Percentiles rank a stretch among this genome's conserved stretches.
phyloP scores from a whole-genome alignment of 495 filamentous ascomycete genomes.

The Tuber indicum region DNA sequence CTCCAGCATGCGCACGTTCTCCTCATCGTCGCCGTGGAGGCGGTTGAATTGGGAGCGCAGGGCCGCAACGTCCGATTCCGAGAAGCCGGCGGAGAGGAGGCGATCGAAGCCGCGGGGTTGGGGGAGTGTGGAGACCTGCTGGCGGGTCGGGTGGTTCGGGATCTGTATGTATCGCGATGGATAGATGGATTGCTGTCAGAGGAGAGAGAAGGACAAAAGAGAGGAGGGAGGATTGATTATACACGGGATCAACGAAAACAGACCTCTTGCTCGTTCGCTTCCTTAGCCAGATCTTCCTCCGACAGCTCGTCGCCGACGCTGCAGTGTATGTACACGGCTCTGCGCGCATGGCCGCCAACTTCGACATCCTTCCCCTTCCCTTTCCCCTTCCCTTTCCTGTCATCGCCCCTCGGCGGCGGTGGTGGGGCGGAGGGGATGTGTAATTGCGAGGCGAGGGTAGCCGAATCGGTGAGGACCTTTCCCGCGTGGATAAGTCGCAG shows the following conservation, averaged over 20 bases:
- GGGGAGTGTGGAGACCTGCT: conserved; percentile 45
- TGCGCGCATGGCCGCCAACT: background rate
- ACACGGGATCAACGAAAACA: background rate
- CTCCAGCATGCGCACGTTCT: conserved; percentile 62
- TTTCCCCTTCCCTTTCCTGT: conserved; percentile 45
- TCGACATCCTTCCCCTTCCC: conserved; percentile 41
- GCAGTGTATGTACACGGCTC: conserved; percentile 56
- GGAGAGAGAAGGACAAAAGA: background rate
- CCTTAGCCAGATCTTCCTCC: conserved; percentile 59
- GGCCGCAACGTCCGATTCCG: conserved; percentile 67
- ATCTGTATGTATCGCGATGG: conserved; percentile 1
- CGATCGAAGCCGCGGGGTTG: conserved; percentile 69
- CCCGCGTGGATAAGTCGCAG: conserved; percentile 85
- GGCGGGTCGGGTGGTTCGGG: conserved; percentile 59
- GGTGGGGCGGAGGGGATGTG: conserved; percentile 51
- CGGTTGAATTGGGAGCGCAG: conserved; percentile 80
- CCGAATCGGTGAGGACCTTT: conserved; percentile 67
- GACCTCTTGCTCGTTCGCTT: conserved; percentile 48
- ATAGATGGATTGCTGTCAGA: too few relatives aligned
- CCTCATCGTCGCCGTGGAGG: conserved; percentile 53
- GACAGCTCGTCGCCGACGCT: conserved; percentile 71
- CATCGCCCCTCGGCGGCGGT: conserved; percentile 37
- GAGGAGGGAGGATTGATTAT: background rate
- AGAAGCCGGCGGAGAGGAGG: conserved; percentile 71
- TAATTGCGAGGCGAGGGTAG: conserved; percentile 59